phyloP scores from a whole-genome alignment of 805 yeast species.

The Yamadazyma phyllophila region DNA sequence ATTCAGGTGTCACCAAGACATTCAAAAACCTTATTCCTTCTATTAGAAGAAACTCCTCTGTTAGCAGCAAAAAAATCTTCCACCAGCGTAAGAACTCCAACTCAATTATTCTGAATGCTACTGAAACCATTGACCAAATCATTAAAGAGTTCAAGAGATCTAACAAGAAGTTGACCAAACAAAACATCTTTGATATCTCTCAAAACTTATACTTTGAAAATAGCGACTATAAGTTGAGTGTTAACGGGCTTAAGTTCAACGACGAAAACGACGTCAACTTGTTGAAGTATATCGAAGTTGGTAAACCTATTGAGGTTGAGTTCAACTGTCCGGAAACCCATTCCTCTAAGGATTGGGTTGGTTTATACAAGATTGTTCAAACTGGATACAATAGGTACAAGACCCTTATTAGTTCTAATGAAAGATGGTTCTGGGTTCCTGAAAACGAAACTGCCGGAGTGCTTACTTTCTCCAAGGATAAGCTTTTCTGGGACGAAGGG shows the following conservation, averaged over 20 bases:
- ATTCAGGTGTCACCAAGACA: constrained; percentile 47
- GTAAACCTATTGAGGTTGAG: constrained; percentile 50
- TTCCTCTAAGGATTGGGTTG: constrained; percentile 68
- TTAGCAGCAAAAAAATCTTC: constrained; percentile 1
- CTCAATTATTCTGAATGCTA: constrained; percentile 33
- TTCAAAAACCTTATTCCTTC: constrained; percentile 43
- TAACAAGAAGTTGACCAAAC: constrained; percentile 29
- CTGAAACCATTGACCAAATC: constrained; percentile 47
- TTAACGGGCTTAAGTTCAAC: constrained; percentile 21
- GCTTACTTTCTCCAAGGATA: constrained; percentile 46
- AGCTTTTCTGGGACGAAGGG: constrained; percentile 65
- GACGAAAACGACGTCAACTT: constrained; percentile 11
- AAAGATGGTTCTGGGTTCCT: constrained; percentile 56
- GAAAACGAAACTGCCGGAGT: constrained; percentile 41
- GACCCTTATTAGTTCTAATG: constrained; percentile 60
- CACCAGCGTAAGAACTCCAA: constrained; percentile 15
- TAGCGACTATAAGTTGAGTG: constrained; percentile 29
- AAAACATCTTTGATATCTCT: constrained; percentile 37
- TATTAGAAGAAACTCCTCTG: constrained; percentile 17
- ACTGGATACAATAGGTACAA: constrained; percentile 53
- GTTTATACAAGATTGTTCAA: constrained; percentile 62
- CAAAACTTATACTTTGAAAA: constrained; percentile 39
- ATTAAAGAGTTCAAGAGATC: constrained; percentile 39
- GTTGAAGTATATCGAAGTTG: constrained; percentile 33
- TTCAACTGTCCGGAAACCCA: constrained; percentile 56